phyloP scores from a whole-genome alignment of 208 protist species.

The Porcisia deanei region DNA sequence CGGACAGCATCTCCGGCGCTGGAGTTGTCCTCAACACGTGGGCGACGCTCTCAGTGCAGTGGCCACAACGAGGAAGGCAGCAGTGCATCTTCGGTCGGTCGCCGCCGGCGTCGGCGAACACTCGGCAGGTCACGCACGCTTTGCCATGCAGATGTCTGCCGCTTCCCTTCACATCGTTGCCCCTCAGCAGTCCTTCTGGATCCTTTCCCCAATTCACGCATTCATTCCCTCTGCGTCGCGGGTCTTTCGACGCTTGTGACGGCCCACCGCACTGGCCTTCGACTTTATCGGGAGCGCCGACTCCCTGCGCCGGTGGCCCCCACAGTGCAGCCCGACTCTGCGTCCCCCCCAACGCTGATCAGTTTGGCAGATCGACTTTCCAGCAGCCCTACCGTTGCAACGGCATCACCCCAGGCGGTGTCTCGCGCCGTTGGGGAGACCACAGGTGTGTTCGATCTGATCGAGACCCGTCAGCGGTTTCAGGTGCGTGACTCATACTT shows the following conservation, averaged over 20 bases:
- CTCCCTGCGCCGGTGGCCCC: background rate
- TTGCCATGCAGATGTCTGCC: constrained; percentile 25
- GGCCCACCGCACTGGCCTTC: constrained; percentile 49
- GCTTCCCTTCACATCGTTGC: constrained; percentile 11
- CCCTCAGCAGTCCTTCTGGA: constrained; percentile 41
- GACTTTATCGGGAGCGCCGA: constrained; percentile 35
- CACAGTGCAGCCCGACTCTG: background rate
- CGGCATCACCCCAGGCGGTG: background rate
- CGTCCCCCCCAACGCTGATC: background rate
- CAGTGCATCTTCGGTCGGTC: background rate
- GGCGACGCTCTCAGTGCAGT: background rate
- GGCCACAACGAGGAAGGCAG: background rate
- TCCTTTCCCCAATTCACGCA: constrained; percentile 42
- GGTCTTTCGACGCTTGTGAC: constrained; percentile 37
- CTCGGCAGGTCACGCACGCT: constrained; percentile 1
- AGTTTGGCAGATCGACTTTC: background rate
- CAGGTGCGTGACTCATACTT: constrained; percentile 58
- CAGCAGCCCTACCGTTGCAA: background rate
- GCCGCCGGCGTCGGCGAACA: background rate
- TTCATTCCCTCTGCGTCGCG: constrained; percentile 35
- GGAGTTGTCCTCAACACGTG: background rate
- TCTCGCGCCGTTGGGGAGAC: background rate
- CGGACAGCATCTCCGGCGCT: background rate
- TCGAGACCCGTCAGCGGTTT: constrained; percentile 41
- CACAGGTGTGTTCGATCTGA: constrained; percentile 45